Evolutionary conservation across 192 early-diverging fungal species (phyloP), one percentile per base, ranked within the genome.

Genomic region (Coemansia brasiliensis): DNA sequence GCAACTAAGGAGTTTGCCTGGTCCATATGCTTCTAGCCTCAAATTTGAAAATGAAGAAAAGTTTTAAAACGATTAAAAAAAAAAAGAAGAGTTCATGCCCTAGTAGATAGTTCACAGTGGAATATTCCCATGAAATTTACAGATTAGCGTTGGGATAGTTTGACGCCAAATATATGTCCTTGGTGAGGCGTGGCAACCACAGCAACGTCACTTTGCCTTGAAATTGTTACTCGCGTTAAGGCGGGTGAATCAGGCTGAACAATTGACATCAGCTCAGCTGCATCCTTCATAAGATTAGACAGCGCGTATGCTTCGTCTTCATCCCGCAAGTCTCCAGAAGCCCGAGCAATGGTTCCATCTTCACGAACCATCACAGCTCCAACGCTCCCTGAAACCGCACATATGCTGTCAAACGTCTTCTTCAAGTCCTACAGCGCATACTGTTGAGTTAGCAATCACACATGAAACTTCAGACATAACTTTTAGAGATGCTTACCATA

Each of bases 351-450:
- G 20, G 70, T 54, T 6, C 75, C 75, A n/a, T 71, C 69, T 4
- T 78, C 75, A 13, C 65, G 65, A 10, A 72, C 56, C 75, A 78
- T 78, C 27, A 78, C 59, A 2, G 75, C 75, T 2, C 75, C 75
- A 12, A 59, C 18, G 50, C 75, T 78, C 3, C 69, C 75, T 0
- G 64, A 65, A 13, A 78, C 44, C 11, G 69, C 59, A 27, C 75
- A 78, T 25, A 78, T 72, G 32, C 56, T 61, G 58, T 78, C 75
- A 40, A 78, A 78, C 5, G 61, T 68, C 61, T 67, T 78, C 54
- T 78, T 78, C 54, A 72, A 39, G 26, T 72, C 74, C 73, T 66
- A 66, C 20, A 22, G 17, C n/a, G n/a, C n/a, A n/a, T n/a, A n/a
- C n/a, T n/a, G n/a, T n/a, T n/a, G 40, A 35, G 32, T 1, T 35